Conservation (phyloP, 2,329 filamentous ascomycete genomes). For the Trichoderma lentiforme region DNA sequence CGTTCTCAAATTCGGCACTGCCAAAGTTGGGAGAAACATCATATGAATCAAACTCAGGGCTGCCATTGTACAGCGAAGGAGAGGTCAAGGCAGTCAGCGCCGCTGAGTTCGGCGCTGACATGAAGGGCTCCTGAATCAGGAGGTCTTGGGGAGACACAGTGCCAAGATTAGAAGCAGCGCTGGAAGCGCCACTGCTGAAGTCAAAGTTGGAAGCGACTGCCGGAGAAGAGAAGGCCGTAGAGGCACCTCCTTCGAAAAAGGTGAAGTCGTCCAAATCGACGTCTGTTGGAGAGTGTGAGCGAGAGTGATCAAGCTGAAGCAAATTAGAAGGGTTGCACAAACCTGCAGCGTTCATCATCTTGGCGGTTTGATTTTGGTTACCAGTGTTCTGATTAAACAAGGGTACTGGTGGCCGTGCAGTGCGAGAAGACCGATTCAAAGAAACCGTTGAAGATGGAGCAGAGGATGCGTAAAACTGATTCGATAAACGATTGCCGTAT, state of each 20-base stretch:
- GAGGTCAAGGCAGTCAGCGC: conserved; percentile 83
- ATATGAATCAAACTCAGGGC: conserved; percentile 70
- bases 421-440: conserved; percentile 52
- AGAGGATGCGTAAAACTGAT: conserved; percentile 66
- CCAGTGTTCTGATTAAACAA: conserved; percentile 62
- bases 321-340: conserved; percentile 21
- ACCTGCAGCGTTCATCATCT: conserved; percentile 46
- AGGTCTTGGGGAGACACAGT: conserved; percentile 86
- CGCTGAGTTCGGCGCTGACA: conserved; percentile 77
- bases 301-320: conserved; percentile 28
- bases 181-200: conserved; percentile 44
- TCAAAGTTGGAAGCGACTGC: conserved; percentile 51
- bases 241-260: conserved; percentile 51
- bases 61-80: conserved; percentile 74
- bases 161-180: conserved; percentile 53
- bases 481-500: conserved; percentile 55
- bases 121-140: conserved; percentile 63
- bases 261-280: conserved; percentile 58
- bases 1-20: conserved; percentile 51
- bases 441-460: conserved; percentile 58
- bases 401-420: conserved; percentile 65
- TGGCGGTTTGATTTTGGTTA: conserved; percentile 46
- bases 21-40: conserved; percentile 77
- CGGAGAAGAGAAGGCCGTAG: conserved; percentile 53
- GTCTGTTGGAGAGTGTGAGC: conserved; percentile 32